phyloP scores from a whole-genome alignment of 2,329 filamentous ascomycete species.

The Ascochyta rabiei region DNA sequence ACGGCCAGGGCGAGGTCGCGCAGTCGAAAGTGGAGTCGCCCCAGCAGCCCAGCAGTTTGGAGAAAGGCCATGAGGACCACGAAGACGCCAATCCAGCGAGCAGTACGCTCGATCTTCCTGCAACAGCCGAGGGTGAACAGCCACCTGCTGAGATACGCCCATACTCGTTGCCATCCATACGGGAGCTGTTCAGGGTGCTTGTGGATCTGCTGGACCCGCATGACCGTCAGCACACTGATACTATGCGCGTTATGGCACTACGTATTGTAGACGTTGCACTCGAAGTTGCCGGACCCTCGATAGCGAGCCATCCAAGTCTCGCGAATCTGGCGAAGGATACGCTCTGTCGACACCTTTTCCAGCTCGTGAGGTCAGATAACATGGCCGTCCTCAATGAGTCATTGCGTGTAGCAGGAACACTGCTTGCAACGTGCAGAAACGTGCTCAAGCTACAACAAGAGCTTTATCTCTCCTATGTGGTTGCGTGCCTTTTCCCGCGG shows the following conservation, averaged over 20 bases:
- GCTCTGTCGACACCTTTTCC: slow-evolving; percentile 91
- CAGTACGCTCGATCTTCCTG: slow-evolving; percentile 53
- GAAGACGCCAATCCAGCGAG: slow-evolving; percentile 48
- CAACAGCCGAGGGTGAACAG: slow-evolving; percentile 52
- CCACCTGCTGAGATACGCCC: slow-evolving; percentile 70
- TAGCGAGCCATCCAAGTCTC: slow-evolving; percentile 87
- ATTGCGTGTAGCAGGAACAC: slow-evolving; percentile 85
- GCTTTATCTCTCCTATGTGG: slow-evolving; percentile 90
- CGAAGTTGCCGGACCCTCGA: slow-evolving; percentile 93
- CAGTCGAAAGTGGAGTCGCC: slow-evolving; percentile 44
- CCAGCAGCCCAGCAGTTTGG: slow-evolving; percentile 40
- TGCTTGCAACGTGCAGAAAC: slow-evolving; percentile 86
- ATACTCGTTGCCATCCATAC: slow-evolving; percentile 91
- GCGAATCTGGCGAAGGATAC: slow-evolving; percentile 90
- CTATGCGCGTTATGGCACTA: slow-evolving; percentile 95
- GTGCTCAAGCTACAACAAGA: slow-evolving; percentile 97
- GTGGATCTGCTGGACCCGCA: slow-evolving; percentile 94
- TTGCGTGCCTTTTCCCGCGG: slow-evolving; percentile 91
- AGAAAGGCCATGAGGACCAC: slow-evolving; percentile 43
- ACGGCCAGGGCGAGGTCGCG: slow-evolving; percentile 62
- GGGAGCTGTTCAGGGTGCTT: slow-evolving; percentile 90
- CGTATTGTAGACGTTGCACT: slow-evolving; percentile 96
- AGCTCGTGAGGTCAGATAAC: slow-evolving; percentile 93
- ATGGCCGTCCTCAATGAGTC: slow-evolving; percentile 94
- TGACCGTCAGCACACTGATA: slow-evolving; percentile 89